Conservation (phyloP, 352 stramenopile species). For the Phytophthora tentaculata region DNA sequence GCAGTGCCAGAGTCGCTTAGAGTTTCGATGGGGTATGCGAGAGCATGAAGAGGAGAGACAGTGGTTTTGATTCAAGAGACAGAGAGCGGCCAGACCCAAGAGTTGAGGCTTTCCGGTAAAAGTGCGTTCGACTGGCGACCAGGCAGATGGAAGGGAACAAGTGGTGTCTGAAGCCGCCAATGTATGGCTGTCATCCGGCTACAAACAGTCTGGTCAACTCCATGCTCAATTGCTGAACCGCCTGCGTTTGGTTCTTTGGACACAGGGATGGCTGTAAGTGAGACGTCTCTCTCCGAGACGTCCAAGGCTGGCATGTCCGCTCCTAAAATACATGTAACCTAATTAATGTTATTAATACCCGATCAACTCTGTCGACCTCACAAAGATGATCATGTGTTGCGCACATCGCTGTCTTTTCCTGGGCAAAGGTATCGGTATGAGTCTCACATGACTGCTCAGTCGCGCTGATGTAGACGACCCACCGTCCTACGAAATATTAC, state of each 20-base stretch:
- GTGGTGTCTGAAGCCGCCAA: conserved; percentile 9
- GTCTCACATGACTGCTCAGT: neutral
- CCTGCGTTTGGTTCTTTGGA: neutral
- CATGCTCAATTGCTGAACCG: neutral
- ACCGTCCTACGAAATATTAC: no score
- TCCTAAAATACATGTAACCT: no score
- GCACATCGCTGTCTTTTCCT: neutral
- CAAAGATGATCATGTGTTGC: neutral
- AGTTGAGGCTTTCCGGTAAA: conserved; percentile 6
- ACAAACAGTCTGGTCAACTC: conserved; percentile 5
- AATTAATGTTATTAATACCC: no score
- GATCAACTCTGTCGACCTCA: neutral
- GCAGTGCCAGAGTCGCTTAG: no score
- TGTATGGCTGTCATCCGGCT: conserved; percentile 11
- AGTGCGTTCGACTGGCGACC: conserved; percentile 22
- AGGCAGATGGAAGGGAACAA: conserved; percentile 20
- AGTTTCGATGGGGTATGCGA: conserved; percentile 12
- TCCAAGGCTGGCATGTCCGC: neutral
- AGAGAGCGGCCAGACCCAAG: conserved; percentile 16
- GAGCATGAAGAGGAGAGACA: conserved; percentile 14
- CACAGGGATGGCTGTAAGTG: neutral
- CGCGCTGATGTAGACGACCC: no score
- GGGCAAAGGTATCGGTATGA: neutral
- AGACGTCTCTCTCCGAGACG: neutral
- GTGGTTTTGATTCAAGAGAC: conserved; percentile 1